Evolutionary conservation across 345 rosid species (phyloP).

Genomic region (Eucalyptus pumila): DNA sequence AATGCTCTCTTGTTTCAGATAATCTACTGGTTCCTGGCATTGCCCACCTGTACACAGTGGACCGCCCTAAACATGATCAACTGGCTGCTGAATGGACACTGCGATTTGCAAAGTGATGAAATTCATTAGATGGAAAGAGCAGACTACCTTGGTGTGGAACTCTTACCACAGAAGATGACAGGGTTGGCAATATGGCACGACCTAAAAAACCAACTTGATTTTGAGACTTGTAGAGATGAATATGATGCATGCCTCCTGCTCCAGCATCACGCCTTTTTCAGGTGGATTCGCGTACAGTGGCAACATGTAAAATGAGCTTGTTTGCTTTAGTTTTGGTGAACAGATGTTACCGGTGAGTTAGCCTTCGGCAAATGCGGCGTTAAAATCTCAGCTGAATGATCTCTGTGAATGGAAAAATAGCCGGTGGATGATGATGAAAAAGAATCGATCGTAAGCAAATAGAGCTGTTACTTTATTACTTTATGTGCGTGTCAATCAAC

Average conservation of each 20-base stretch:
- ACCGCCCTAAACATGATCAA: constrained; percentile 67
- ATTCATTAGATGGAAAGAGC: not conserved
- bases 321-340: not conserved
- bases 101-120: constrained; percentile 63
- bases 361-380: not conserved
- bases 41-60: constrained; percentile 62
- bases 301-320: not conserved
- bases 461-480: not conserved
- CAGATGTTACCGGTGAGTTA: not conserved
- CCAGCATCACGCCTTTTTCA: not conserved
- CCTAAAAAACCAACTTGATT: not conserved
- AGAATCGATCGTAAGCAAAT: not conserved
- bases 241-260: not conserved
- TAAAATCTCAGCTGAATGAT: not conserved
- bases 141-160: not conserved
- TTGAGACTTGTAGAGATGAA: not conserved
- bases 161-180: not conserved
- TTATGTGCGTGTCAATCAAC: not conserved
- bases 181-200: not conserved
- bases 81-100: constrained; percentile 82
- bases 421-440: not conserved
- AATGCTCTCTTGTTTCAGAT: constrained; percentile 22
- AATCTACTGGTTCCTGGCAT: constrained; percentile 46
- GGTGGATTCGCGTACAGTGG: not conserved
- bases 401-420: not conserved